Evolutionary conservation across 2,329 filamentous ascomycete genomes (phyloP).

Genomic region (Cladosporium sp.): DNA sequence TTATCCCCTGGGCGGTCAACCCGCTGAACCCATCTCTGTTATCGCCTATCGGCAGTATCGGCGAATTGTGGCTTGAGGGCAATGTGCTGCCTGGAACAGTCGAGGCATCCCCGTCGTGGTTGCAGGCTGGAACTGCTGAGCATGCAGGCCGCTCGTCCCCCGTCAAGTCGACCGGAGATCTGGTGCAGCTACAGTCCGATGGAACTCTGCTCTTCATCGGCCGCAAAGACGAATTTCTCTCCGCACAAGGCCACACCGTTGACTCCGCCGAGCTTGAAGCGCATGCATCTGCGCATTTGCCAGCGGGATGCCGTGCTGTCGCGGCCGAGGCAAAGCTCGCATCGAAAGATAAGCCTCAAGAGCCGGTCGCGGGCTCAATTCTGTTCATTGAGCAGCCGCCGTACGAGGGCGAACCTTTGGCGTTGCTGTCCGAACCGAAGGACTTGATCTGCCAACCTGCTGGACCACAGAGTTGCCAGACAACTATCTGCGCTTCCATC

Average conservation of each 20-base stretch:
- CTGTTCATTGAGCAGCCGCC: constrained; percentile 39
- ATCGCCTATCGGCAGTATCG: constrained; percentile 43
- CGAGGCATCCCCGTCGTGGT: constrained; percentile 18
- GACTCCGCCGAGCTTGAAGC: constrained; percentile 71
- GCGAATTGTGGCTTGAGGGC: constrained; percentile 25
- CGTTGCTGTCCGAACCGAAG: constrained; percentile 32
- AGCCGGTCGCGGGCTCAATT: constrained; percentile 10
- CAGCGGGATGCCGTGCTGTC: constrained; percentile 32
- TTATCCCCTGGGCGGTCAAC: constrained; percentile 34
- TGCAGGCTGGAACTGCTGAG: constrained; percentile 15
- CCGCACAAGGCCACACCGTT: constrained; percentile 73
- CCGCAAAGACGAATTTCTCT: constrained; percentile 73
- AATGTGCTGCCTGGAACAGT: constrained; percentile 40
- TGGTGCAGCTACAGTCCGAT: constrained; percentile 25
- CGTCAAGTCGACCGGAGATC: constrained; percentile 24
- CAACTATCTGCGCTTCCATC: constrained; percentile 26
- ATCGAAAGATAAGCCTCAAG: constrained; percentile 20
- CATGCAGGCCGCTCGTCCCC: constrained; percentile 32
- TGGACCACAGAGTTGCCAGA: constrained; percentile 17
- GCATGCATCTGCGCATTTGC: constrained; percentile 34
- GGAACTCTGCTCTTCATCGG: constrained; percentile 54
- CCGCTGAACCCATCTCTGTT: constrained; percentile 27
- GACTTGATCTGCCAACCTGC: constrained; percentile 22
- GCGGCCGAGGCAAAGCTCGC: constrained; percentile 29
- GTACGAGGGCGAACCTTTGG: constrained; percentile 30